Conservation (phyloP, 2,329 filamentous ascomycete genomes). For the Akanthomyces dipterigenus region DNA sequence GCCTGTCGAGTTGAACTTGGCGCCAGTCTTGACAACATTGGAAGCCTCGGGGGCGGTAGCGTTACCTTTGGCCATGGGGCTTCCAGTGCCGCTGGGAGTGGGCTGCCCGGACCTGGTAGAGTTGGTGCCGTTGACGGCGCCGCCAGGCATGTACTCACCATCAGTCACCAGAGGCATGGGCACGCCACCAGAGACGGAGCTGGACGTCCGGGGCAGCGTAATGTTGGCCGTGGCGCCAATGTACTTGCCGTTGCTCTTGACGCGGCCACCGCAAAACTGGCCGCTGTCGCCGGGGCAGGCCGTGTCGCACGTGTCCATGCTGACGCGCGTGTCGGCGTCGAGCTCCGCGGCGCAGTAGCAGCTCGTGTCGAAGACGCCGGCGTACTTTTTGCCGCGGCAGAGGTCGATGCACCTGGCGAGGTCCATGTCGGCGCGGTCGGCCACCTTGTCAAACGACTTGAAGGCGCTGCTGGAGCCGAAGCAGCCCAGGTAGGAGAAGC, state of each 20-base stretch:
- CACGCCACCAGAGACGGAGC: constrained; percentile 2
- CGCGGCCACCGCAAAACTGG: constrained; percentile 34
- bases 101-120: not conserved
- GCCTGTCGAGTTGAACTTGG: not conserved
- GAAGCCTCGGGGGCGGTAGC: not conserved
- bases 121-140: not conserved
- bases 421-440: constrained; percentile 31
- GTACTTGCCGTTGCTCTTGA: constrained; percentile 2
- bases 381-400: constrained; percentile 31
- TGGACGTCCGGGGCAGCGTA: not conserved
- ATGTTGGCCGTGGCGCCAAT: constrained; percentile 4
- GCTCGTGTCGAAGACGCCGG: constrained; percentile 31
- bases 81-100: not conserved
- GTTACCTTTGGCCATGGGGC: not conserved
- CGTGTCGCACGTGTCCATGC: constrained; percentile 27
- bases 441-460: constrained; percentile 26
- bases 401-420: constrained; percentile 30
- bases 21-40: not conserved
- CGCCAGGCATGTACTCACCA: not conserved
- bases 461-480: constrained; percentile 33
- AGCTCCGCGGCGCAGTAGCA: constrained; percentile 41
- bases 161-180: not conserved
- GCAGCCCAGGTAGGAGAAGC: constrained; percentile 33
- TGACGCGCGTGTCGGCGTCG: constrained; percentile 32
- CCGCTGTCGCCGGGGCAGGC: constrained; percentile 34